A percentile compares a stretch with the other conserved stretches of the same genome.
phyloP scores from a whole-genome alignment of 257 asterid species.

The Solanum rostratum region DNA sequence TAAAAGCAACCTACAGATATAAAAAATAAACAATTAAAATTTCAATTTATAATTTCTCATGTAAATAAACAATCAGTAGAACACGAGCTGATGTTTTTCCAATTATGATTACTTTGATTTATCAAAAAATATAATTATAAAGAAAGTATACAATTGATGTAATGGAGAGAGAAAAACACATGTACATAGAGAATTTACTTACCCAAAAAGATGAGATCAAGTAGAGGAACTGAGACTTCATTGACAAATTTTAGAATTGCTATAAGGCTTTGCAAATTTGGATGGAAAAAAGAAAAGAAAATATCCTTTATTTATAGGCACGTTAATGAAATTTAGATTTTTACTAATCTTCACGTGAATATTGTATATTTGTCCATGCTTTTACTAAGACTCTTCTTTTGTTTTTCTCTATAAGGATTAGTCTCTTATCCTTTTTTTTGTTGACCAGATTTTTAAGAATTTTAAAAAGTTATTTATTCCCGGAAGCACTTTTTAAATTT shows the following conservation, averaged over 20 bases:
- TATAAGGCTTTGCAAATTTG: not conserved
- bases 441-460: no score
- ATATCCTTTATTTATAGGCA: not conserved
- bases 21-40: not conserved
- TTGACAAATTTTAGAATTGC: not conserved
- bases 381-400: no score
- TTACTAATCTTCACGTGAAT: not conserved
- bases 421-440: no score
- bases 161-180: not conserved
- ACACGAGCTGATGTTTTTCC: not conserved
- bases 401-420: no score
- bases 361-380: not conserved
- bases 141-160: not conserved
- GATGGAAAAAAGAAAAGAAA: not conserved
- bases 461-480: no score
- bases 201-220: not conserved
- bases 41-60: not conserved
- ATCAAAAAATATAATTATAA: not conserved
- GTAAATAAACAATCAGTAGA: not conserved
- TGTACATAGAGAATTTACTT: not conserved
- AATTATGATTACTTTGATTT: not conserved
- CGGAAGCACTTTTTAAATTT: no score
- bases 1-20: not conserved
- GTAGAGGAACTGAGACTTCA: not conserved
- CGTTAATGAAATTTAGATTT: not conserved